phyloP scores from a whole-genome alignment of 371 early-diverging fungal genomes.

The Syncephalastrum contaminatum region DNA sequence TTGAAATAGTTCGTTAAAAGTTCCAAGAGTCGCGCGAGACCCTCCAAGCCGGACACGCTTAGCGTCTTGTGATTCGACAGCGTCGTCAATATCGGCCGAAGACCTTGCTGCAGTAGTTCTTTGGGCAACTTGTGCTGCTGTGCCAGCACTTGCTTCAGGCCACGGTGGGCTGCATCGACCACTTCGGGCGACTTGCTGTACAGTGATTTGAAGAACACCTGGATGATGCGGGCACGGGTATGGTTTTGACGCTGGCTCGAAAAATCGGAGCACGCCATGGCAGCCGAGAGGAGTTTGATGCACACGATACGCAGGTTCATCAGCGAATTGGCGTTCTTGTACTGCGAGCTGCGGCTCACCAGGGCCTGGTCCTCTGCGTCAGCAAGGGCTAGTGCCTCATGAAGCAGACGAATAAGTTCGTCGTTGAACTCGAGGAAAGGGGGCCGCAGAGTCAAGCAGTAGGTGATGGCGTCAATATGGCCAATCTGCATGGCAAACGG shows the following conservation, averaged over 20 bases:
- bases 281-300: constrained; percentile 91
- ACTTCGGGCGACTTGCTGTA: constrained; percentile 92
- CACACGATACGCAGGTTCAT: constrained; percentile 92
- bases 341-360: constrained; percentile 80
- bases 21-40: constrained; percentile 90
- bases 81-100: constrained; percentile 93
- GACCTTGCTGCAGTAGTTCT: constrained; percentile 94
- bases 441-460: constrained; percentile 89
- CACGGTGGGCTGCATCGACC: constrained; percentile 92
- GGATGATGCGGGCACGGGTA: constrained; percentile 87
- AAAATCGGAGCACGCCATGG: constrained; percentile 88
- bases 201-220: constrained; percentile 97
- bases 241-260: constrained; percentile 66
- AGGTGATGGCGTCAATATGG: constrained; percentile 96
- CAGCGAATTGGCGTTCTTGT: constrained; percentile 79
- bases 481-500: constrained; percentile 98
- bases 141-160: constrained; percentile 85
- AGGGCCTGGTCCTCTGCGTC: constrained; percentile 98
- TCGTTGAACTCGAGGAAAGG: constrained; percentile 91
- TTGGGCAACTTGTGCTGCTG: constrained; percentile 92
- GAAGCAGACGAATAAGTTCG: constrained; percentile 85
- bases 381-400: constrained; percentile 92
- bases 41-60: constrained; percentile 91
- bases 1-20: constrained; percentile 97
- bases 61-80: constrained; percentile 92